phyloP scores from a whole-genome alignment of 2,329 filamentous ascomycete genomes.

The Aspergillus sp. region DNA sequence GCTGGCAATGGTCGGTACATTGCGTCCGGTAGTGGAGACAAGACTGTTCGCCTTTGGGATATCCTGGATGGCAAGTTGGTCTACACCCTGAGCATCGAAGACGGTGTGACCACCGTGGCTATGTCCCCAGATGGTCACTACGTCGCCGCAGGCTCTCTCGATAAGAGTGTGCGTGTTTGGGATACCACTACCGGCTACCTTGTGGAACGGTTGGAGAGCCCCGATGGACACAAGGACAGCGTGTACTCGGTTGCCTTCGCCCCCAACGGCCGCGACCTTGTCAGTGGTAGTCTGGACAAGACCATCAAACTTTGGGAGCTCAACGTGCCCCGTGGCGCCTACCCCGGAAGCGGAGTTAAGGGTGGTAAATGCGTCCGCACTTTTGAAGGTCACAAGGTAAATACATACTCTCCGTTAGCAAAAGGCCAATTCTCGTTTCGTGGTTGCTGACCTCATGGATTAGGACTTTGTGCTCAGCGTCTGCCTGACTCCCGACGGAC shows the following conservation, averaged over 20 bases:
- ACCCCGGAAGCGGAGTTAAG: constrained; percentile 69
- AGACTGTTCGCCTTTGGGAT: constrained; percentile 95
- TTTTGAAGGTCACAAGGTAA: constrained; percentile 92
- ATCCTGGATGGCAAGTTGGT: constrained; percentile 82
- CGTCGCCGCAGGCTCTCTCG: constrained; percentile 90
- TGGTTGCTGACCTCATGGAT: constrained; percentile 7
- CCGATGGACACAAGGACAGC: constrained; percentile 93
- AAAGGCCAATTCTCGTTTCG: background rate
- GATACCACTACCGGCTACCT: constrained; percentile 84
- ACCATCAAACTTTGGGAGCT: constrained; percentile 99
- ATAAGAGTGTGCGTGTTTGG: constrained; percentile 98
- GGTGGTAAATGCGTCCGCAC: constrained; percentile 93
- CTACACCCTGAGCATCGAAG: constrained; percentile 86
- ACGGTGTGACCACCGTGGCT: constrained; percentile 95
- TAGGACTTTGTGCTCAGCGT: constrained; percentile 96
- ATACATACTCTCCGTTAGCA: constrained; percentile 28
- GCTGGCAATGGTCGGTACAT: constrained; percentile 91
- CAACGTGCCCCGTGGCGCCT: constrained; percentile 67
- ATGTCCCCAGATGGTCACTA: constrained; percentile 94
- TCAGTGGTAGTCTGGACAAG: constrained; percentile 93
- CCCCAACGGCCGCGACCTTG: constrained; percentile 86
- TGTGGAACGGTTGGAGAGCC: constrained; percentile 87
- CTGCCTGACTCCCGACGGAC: constrained; percentile 87
- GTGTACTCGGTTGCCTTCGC: constrained; percentile 97
- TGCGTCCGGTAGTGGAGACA: constrained; percentile 90